phyloP scores from a whole-genome alignment of 1,284 basidiomycete species.

The Marasmius tenuissimus region DNA sequence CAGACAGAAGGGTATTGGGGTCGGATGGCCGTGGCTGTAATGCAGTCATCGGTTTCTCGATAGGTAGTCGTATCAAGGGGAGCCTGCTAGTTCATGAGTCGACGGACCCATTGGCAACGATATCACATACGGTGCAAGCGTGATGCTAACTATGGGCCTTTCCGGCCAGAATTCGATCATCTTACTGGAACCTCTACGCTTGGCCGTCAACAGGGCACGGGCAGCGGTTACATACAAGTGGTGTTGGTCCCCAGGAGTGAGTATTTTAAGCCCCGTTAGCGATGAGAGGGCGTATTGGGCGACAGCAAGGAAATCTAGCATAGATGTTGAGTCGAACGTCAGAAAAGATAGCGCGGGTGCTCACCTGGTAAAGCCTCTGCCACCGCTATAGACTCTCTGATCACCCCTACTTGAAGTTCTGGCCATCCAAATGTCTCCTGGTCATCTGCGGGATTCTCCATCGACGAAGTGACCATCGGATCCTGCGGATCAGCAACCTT shows the following conservation, averaged over 20 bases:
- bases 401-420: slow-evolving; percentile 86
- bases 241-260: slow-evolving; percentile 73
- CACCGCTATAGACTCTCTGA: slow-evolving; percentile 88
- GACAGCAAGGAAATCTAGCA: slow-evolving; percentile 70
- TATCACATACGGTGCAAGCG: slow-evolving; percentile 67
- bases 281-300: slow-evolving; percentile 80
- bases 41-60: slow-evolving; percentile 68
- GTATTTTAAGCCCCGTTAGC: slow-evolving; percentile 64
- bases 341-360: slow-evolving; percentile 22
- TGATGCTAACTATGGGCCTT: slow-evolving; percentile 76
- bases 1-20: slow-evolving; percentile 48
- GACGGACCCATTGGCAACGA: slow-evolving; percentile 1
- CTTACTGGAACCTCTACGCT: slow-evolving; percentile 71
- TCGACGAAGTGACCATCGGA: slow-evolving; percentile 18
- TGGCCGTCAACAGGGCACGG: slow-evolving; percentile 69
- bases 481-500: slow-evolving; percentile 39
- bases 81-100: slow-evolving; percentile 44
- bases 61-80: slow-evolving; percentile 68
- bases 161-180: slow-evolving; percentile 83
- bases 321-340: slow-evolving; percentile 5
- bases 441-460: slow-evolving; percentile 39
- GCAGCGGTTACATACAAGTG: slow-evolving; percentile 74
- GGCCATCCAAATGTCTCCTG: slow-evolving; percentile 84
- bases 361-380: slow-evolving; percentile 89
- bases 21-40: slow-evolving; percentile 43